Base-by-base conservation (phyloP, 306 rosid species). In the Quercus variabilis region DNA sequence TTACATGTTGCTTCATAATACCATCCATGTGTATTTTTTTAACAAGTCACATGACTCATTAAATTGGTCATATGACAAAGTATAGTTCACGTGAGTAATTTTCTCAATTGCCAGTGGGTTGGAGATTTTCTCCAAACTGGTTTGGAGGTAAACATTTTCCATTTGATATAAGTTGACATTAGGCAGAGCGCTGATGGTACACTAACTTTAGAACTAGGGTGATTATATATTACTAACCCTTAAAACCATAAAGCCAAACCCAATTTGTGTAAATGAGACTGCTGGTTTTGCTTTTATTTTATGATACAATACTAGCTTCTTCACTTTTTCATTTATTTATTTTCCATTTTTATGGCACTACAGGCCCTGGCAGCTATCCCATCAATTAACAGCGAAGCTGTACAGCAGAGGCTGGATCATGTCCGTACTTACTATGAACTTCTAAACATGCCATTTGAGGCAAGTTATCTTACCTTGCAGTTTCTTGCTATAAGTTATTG, bases 341-440 rank as follows among this genome's bases (percentile, higher is more conserved):
- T 49, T 12, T 49, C 15, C 1, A 49, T 49, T 38, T 63, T 83
- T 30, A 79, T 86, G 84, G 78, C 74, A 59, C 75, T 84, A 75
- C 90, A 96, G 99, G 96, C 99, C n/a, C 83, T 96, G 78, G 94
- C 97, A 58, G 97, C 98, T 73, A 93, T 96, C 81, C 99, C 99
- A 72, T 92, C 97, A 56, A 88, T 93, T 79, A 83, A 88, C 73
- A 91, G 94, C 46, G 98, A 96, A 70, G 81, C 91, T 23, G 96
- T 96, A 57, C 99, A 96, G 67, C 89, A 93, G 83, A 90, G 93
- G 85, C 83, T 96, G 82, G 98, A 96, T 83, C 96, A 75, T 81
- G 99, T 96, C 73, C 96, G 99, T 76, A 96, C 97, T 64, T 96
- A 96, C 84, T 96, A 85, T 74, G 99, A 96, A 84, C 91, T 96